Base-by-base conservation (phyloP, 768 basidiomycete species). In the Coprinellus micaceus region DNA sequence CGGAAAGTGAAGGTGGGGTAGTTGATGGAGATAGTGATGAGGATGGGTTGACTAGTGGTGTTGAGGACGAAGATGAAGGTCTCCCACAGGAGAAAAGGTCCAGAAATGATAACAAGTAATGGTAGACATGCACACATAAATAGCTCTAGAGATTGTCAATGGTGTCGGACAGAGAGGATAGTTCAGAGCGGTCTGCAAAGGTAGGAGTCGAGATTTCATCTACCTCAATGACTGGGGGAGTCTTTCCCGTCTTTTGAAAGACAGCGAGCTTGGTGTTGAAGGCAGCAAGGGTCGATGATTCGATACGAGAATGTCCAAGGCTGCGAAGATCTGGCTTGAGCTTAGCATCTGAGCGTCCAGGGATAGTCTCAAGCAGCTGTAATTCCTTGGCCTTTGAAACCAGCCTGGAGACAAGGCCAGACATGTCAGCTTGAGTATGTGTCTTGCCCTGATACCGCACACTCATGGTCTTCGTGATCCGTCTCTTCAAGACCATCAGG, bases 281-380 rank as follows among this genome's bases (percentile, higher is more conserved):
- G 13, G 45, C 45, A 21, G 45, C 45, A 9, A 47, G 21, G 4
- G 45, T 22, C 7, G 40, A 43, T 7, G 45, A 11, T 26, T 47
- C 45, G 9, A 47, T 47, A 6, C 24, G n/a, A 6, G 12, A 7
- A 7, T 26, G n/a, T 13, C 70, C 69, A 1, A 47, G 0, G 2
- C 29, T 22, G 5, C 61, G 45, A 0, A 65, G 48, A 55, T 73
- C 60, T 1, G 60, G 58, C 33, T 61, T 69, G 10, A 43, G n/a
- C 11, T 12, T 12, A 11, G 24, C n/a, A 5, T 15, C n/a, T 29
- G 22, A 17, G 6, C 46, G 22, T 7, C 46, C 46, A 25, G 46
- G 19, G 15, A 48, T n/a, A 25, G 11, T 15, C 6, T 21, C 24
- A 7, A 22, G 46, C 6, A 48, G 24, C n/a, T 25, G 22, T 15